A percentile compares a stretch with the other conserved stretches of the same genome.
These are phyloP conservation scores for Termitomyces sp. DNA, from an alignment of 768 basidiomycete species.

Conservation along the genomic window DNA sequence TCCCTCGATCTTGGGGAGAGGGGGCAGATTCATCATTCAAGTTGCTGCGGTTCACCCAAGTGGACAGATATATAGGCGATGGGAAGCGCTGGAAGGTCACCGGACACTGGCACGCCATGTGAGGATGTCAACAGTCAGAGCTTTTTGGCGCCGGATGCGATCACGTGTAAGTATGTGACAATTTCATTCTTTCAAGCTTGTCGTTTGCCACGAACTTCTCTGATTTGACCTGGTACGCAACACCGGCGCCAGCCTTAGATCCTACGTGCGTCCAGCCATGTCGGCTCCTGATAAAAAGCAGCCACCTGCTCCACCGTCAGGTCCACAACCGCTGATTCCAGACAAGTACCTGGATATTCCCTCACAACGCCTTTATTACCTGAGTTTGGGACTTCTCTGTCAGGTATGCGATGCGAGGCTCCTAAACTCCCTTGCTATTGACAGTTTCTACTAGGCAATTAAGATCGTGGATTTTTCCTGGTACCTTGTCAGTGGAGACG, in stretches of 20 bases:
- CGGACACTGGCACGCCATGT: not conserved
- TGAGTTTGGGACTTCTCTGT: conserved; percentile 71
- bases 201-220: not conserved
- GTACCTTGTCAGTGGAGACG: conserved; percentile 45
- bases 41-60: not conserved
- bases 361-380: conserved; percentile 74
- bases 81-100: not conserved
- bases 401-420: conserved; percentile 48
- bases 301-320: conserved; percentile 4
- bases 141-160: not conserved
- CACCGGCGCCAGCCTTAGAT: not conserved
- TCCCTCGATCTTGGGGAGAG: conserved; percentile 54
- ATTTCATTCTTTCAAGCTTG: not conserved
- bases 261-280: conserved; percentile 11
- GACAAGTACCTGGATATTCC: conserved; percentile 73
- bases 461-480: conserved; percentile 72
- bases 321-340: conserved; percentile 53
- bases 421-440: not conserved
- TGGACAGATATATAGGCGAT: not conserved
- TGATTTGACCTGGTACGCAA: not conserved
- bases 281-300: conserved; percentile 15
- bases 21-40: conserved; percentile 27
- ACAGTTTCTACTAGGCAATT: conserved; percentile 47
- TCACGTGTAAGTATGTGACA: conserved; percentile 12
- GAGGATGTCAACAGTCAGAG: not conserved